Evolutionary conservation across 2,329 filamentous ascomycete genomes (phyloP).

Genomic region (Rhynchosporium secalis): DNA sequence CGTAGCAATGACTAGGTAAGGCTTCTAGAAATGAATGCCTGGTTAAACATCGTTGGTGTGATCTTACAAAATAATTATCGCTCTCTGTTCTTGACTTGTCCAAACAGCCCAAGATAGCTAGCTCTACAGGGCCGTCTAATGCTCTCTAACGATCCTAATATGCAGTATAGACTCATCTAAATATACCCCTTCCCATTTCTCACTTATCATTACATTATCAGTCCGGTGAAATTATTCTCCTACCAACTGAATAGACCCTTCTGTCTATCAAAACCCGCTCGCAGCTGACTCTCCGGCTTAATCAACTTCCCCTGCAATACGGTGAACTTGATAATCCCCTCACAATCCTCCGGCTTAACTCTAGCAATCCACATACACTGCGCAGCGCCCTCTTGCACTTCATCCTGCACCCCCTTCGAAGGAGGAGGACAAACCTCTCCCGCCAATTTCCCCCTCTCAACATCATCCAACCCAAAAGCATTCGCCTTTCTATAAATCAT

Average conservation of each 20-base stretch:
- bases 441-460: slow-evolving; percentile 39
- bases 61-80: not conserved
- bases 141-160: not conserved
- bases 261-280: slow-evolving; percentile 85
- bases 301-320: slow-evolving; percentile 91
- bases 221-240: not conserved
- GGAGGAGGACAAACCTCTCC: slow-evolving; percentile 38
- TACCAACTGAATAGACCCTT: slow-evolving; percentile 87
- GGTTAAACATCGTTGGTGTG: not conserved
- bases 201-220: not conserved
- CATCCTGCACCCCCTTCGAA: slow-evolving; percentile 35
- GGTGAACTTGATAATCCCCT: slow-evolving; percentile 87
- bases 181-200: not conserved
- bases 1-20: too few relatives aligned
- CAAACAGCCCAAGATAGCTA: not conserved
- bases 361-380: slow-evolving; percentile 94
- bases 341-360: slow-evolving; percentile 83
- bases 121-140: not conserved
- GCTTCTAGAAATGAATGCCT: too few relatives aligned
- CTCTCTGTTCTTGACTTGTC: too few relatives aligned
- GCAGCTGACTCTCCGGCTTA: slow-evolving; percentile 80
- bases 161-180: not conserved
- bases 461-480: slow-evolving; percentile 39
- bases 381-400: slow-evolving; percentile 58
- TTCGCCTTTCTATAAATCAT: slow-evolving; percentile 73